Evolutionary conservation across 371 early-diverging fungal species (phyloP).

Genomic region (Mucor lusitanicus): DNA sequence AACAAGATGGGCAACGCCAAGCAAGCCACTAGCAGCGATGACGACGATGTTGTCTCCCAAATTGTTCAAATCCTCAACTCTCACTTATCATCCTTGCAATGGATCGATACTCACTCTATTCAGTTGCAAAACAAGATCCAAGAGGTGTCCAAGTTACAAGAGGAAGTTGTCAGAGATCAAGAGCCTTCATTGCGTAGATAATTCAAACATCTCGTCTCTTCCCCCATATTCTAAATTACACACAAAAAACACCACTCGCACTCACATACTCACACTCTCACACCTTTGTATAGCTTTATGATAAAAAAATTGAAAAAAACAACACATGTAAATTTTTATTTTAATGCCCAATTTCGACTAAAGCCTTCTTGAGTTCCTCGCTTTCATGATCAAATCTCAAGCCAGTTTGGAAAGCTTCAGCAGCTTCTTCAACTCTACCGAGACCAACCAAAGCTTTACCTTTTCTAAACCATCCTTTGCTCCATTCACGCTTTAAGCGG

Average conservation of each 20-base stretch:
- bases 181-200: slow-evolving; percentile 18
- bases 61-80: slow-evolving; percentile 88
- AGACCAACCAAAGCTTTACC: slow-evolving; percentile 74
- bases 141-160: slow-evolving; percentile 52
- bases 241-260: not conserved
- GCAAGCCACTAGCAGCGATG: slow-evolving; percentile 42
- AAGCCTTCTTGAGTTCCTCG: slow-evolving; percentile 57
- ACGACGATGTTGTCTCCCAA: slow-evolving; percentile 63
- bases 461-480: slow-evolving; percentile 82
- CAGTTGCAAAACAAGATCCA: slow-evolving; percentile 54
- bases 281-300: not conserved
- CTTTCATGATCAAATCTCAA: slow-evolving; percentile 70
- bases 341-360: slow-evolving; percentile 21
- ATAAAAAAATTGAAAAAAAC: slow-evolving; percentile 1
- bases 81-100: slow-evolving; percentile 88
- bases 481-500: slow-evolving; percentile 74
- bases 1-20: slow-evolving; percentile 64
- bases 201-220: not conserved
- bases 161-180: slow-evolving; percentile 34
- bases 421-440: slow-evolving; percentile 65
- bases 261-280: not conserved
- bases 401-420: slow-evolving; percentile 69
- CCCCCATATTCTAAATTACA: not conserved
- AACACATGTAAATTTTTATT: not conserved
- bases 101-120: slow-evolving; percentile 74